These are phyloP conservation scores for Exserohilum turcica DNA, from an alignment of 2,329 filamentous ascomycete genomes.

Conservation along the genomic window DNA sequence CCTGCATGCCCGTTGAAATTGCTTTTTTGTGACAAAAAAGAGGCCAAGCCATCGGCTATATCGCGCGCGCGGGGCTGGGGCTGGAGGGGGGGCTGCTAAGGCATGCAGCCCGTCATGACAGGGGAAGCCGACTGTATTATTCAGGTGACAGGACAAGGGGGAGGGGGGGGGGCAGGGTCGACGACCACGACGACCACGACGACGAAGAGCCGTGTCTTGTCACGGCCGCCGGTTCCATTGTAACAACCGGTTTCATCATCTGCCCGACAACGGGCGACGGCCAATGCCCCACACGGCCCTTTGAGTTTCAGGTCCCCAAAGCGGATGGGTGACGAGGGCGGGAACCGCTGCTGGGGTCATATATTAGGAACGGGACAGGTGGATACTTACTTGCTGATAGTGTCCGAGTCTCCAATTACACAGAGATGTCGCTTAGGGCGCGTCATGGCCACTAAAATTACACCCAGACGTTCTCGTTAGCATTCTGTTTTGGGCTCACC, in stretches of 20 bases:
- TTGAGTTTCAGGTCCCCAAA: slow-evolving; percentile 6
- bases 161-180: too few species aligned
- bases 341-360: slow-evolving; percentile 1
- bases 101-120: background rate
- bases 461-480: slow-evolving; percentile 9
- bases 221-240: slow-evolving; percentile 2
- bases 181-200: too few species aligned
- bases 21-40: background rate
- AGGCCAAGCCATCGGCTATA: too few species aligned
- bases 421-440: slow-evolving; percentile 88
- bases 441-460: slow-evolving; percentile 86
- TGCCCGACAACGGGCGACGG: slow-evolving; percentile 10
- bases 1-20: background rate
- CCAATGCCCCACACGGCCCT: slow-evolving; percentile 19
- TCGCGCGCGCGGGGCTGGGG: too few species aligned
- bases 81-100: too few species aligned
- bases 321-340: background rate
- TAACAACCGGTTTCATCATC: slow-evolving; percentile 17
- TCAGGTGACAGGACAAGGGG: slow-evolving; percentile 11
- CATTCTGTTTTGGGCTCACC: slow-evolving; percentile 4
- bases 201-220: too few species aligned
- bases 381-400: slow-evolving; percentile 74
- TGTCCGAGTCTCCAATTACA: slow-evolving; percentile 92
- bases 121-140: too few species aligned
- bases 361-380: slow-evolving; percentile 3